A percentile compares a stretch with the other conserved stretches of the same genome.
Evolutionary conservation across 2,329 filamentous ascomycete genomes (phyloP).

Genomic region (Cadophora luteo-olivacea): DNA sequence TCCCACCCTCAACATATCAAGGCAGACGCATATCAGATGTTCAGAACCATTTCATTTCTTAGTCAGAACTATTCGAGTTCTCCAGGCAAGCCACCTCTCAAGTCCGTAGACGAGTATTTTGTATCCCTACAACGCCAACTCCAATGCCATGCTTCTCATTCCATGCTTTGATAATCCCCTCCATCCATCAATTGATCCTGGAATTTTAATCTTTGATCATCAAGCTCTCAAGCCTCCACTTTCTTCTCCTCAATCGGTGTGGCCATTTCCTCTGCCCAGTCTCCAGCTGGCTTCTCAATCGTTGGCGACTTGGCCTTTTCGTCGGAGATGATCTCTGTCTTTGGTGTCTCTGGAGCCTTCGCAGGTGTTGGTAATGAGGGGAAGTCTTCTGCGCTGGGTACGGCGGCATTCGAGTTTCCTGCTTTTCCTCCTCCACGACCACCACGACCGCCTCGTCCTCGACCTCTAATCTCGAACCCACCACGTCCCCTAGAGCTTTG

Average conservation of each 20-base stretch:
- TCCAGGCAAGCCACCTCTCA: constrained; percentile 20
- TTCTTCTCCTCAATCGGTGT: constrained; percentile 40
- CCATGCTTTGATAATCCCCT: not conserved
- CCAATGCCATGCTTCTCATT: constrained; percentile 3
- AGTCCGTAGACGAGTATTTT: constrained; percentile 36
- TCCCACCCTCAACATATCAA: no score
- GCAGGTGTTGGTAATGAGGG: constrained; percentile 36
- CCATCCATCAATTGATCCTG: not conserved
- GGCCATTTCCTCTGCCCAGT: constrained; percentile 44
- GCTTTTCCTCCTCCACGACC: constrained; percentile 33
- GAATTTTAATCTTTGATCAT: not conserved
- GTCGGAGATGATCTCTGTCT: not conserved
- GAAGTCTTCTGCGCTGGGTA: constrained; percentile 39
- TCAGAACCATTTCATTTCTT: not conserved
- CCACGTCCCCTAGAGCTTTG: constrained; percentile 24
- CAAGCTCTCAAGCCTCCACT: constrained; percentile 3
- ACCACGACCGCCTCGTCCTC: constrained; percentile 37
- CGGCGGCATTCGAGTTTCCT: constrained; percentile 14
- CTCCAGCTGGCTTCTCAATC: constrained; percentile 30
- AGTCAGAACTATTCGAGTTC: not conserved
- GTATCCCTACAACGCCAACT: constrained; percentile 20
- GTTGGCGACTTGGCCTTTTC: constrained; percentile 25
- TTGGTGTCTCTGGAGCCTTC: constrained; percentile 9
- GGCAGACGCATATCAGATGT: no score
- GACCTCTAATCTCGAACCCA: constrained; percentile 30